Percentiles rank a stretch among this genome's conserved stretches.
These are phyloP conservation scores for Fusarium marasasianum DNA, from an alignment of 2,329 filamentous ascomycete genomes.

Conservation along the genomic window DNA sequence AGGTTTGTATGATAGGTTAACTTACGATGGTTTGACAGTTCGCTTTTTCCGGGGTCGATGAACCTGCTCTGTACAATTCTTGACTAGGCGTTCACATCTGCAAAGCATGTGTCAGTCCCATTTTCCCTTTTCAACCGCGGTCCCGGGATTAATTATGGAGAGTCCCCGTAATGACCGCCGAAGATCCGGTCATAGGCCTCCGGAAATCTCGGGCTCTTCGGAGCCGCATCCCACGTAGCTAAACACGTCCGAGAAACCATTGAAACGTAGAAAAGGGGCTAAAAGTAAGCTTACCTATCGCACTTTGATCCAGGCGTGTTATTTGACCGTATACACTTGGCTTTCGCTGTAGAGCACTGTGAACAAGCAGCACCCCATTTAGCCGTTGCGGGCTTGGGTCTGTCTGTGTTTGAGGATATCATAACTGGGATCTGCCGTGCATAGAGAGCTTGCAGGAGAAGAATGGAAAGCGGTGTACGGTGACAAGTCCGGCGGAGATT, in stretches of 20 bases:
- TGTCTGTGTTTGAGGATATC: slow-evolving; percentile 26
- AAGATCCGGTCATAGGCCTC: slow-evolving; percentile 18
- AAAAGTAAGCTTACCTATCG: slow-evolving; percentile 50
- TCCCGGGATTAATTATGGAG: slow-evolving; percentile 18
- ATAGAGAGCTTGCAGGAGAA: slow-evolving; percentile 9
- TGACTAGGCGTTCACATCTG: slow-evolving; percentile 60
- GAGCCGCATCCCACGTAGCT: not conserved
- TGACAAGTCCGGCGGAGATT: slow-evolving; percentile 43
- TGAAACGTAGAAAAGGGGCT: not conserved
- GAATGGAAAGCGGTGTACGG: not conserved
- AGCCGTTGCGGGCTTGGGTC: slow-evolving; percentile 49
- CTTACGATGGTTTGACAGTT: slow-evolving; percentile 61
- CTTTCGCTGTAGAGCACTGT: slow-evolving; percentile 59
- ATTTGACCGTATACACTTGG: slow-evolving; percentile 59
- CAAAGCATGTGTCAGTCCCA: slow-evolving; percentile 14
- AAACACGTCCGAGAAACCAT: not conserved
- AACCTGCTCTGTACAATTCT: slow-evolving; percentile 58
- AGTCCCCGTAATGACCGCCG: slow-evolving; percentile 13
- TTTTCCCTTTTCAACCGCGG: not conserved
- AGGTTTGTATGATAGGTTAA: slow-evolving; percentile 3
- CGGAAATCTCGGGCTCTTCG: not conserved
- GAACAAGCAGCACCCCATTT: slow-evolving; percentile 62
- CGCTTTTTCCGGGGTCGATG: slow-evolving; percentile 63
- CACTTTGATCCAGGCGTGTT: slow-evolving; percentile 52
- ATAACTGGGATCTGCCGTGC: not conserved